A percentile compares a stretch with the other conserved stretches of the same genome.
Conservation (phyloP, 164 flowering plant genomes). For the Piper longum region DNA sequence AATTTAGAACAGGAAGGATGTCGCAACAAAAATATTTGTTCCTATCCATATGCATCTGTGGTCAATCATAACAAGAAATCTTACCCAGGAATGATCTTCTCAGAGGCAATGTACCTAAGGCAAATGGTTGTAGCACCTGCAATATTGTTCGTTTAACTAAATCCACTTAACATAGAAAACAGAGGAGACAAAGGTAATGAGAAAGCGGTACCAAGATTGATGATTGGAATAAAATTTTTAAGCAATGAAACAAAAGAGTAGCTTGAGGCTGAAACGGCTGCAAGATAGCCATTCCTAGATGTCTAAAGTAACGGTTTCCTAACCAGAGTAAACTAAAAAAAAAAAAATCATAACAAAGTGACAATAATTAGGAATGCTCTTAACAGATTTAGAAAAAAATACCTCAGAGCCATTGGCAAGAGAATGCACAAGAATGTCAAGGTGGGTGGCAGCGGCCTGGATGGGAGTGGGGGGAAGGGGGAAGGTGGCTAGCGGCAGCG, state of each 20-base stretch:
- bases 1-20: too few species aligned
- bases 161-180: neutral
- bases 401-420: too few species aligned
- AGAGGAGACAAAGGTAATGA: neutral
- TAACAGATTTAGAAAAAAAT: conserved; percentile 2
- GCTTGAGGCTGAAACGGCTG: conserved; percentile 92
- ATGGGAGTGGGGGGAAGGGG: too few species aligned
- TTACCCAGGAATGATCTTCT: conserved; percentile 88
- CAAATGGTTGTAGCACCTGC: conserved; percentile 84
- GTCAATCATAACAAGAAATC: neutral
- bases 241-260: conserved; percentile 86
- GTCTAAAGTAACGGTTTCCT: conserved; percentile 84
- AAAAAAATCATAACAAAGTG: neutral
- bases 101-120: conserved; percentile 90
- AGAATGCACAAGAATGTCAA: conserved; percentile 98
- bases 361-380: neutral
- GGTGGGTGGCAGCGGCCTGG: too few species aligned
- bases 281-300: conserved; percentile 87
- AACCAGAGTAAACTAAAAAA: conserved; percentile 31
- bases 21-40: too few species aligned
- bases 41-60: too few species aligned
- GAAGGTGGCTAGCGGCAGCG: too few species aligned
- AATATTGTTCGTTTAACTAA: conserved; percentile 5
- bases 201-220: conserved; percentile 65
- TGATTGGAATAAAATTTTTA: conserved; percentile 81